phyloP scores from a whole-genome alignment of 805 yeast genomes.

The Saccharomycopsis javanensis region DNA sequence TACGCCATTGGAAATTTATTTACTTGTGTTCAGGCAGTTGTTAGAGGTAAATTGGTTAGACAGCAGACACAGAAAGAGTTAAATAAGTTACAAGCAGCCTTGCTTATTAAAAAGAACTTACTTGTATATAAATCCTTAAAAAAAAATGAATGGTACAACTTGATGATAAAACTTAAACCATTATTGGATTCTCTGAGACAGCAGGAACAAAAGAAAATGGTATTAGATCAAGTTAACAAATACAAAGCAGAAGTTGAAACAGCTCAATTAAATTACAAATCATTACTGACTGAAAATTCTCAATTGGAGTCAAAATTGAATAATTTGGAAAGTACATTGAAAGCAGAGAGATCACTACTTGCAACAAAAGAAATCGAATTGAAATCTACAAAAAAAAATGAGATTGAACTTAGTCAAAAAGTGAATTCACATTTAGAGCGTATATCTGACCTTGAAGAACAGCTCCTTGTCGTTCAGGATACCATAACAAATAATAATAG shows the following conservation, averaged over 20 bases:
- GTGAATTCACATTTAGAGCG: constrained; percentile 28
- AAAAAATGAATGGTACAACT: constrained; percentile 68
- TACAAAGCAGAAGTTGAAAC: constrained; percentile 39
- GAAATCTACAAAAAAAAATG: constrained; percentile 33
- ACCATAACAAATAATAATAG: constrained; percentile 18
- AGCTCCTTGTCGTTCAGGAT: constrained; percentile 16
- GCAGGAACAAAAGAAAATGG: constrained; percentile 38
- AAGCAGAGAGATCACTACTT: constrained; percentile 34
- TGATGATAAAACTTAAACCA: constrained; percentile 67
- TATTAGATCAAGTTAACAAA: constrained; percentile 45
- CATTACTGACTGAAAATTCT: constrained; percentile 24
- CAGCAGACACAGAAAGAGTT: constrained; percentile 36
- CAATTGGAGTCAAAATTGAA: constrained; percentile 25
- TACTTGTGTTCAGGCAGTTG: constrained; percentile 50
- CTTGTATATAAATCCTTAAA: constrained; percentile 38
- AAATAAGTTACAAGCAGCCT: constrained; percentile 60
- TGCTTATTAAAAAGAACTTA: constrained; percentile 55
- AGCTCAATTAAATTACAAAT: constrained; percentile 26
- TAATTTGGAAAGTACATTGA: constrained; percentile 27
- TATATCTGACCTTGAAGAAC: constrained; percentile 26
- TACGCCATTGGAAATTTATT: constrained; percentile 44
- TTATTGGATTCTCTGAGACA: constrained; percentile 55
- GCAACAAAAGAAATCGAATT: constrained; percentile 40
- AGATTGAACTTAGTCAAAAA: constrained; percentile 53
- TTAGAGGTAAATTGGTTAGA: constrained; percentile 59